A percentile compares a stretch with the other conserved stretches of the same genome.
phyloP scores from a whole-genome alignment of 2,329 filamentous ascomycete species.

The Talaromyces verruculosus region DNA sequence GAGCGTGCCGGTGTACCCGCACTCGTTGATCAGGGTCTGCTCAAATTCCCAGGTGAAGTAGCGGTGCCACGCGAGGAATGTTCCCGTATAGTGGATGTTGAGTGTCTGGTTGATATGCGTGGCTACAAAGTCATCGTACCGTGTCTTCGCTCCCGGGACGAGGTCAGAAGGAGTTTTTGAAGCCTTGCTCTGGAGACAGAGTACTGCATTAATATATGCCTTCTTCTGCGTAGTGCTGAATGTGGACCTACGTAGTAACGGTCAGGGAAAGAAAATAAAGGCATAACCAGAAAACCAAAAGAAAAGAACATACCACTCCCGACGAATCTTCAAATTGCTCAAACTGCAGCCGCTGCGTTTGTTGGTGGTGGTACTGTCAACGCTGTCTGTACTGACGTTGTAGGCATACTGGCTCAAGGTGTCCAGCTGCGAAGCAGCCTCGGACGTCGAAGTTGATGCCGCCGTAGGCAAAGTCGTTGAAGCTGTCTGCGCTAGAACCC shows the following conservation, averaged over 20 bases:
- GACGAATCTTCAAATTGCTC: conserved; percentile 22
- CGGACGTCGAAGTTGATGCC: neutral
- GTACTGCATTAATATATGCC: conserved; percentile 48
- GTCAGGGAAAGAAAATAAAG: neutral
- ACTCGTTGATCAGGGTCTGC: conserved; percentile 35
- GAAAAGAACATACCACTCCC: conserved; percentile 24
- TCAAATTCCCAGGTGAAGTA: conserved; percentile 37
- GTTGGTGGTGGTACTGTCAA: neutral
- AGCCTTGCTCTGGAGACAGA: conserved; percentile 46
- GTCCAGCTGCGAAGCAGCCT: neutral
- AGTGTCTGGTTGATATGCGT: conserved; percentile 52
- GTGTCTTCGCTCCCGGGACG: conserved; percentile 47
- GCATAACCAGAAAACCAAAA: neutral
- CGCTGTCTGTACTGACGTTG: neutral
- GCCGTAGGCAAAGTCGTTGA: neutral
- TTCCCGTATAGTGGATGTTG: conserved; percentile 43
- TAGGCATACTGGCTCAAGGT: neutral
- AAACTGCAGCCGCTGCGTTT: conserved; percentile 21
- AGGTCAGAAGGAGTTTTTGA: conserved; percentile 35
- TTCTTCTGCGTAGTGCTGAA: conserved; percentile 37
- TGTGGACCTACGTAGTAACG: conserved; percentile 7
- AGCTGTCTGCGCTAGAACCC: neutral
- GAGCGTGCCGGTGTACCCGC: conserved; percentile 40
- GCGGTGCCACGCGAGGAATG: conserved; percentile 39
- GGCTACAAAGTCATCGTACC: conserved; percentile 54